phyloP scores from a whole-genome alignment of 2,329 filamentous ascomycete species.

The Acephala macrosclerotiorum region DNA sequence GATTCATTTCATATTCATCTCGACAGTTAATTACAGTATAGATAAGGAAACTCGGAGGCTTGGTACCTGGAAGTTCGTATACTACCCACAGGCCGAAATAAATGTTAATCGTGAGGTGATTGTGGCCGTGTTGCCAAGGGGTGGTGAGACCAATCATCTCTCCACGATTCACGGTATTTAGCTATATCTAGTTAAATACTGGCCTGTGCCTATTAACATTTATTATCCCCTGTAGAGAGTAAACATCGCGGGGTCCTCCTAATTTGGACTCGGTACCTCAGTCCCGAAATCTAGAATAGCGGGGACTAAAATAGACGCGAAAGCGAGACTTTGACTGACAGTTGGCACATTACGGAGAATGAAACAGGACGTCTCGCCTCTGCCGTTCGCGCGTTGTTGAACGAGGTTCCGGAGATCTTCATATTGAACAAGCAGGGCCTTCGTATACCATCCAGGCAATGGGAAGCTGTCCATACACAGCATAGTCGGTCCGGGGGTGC shows the following conservation, averaged over 20 bases:
- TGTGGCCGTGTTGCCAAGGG: too few relatives aligned
- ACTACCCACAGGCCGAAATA: too few relatives aligned
- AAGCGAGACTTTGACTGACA: neutral
- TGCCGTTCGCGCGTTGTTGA: neutral
- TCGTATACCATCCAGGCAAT: neutral
- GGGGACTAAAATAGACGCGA: neutral
- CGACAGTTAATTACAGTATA: neutral
- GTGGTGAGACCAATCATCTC: too few relatives aligned
- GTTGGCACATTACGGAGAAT: neutral
- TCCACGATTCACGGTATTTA: too few relatives aligned
- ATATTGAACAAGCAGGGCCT: neutral
- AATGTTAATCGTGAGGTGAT: too few relatives aligned
- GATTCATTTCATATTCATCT: too few relatives aligned
- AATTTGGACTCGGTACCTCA: slow-evolving; percentile 3
- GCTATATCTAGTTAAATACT: too few relatives aligned
- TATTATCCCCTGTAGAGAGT: too few relatives aligned
- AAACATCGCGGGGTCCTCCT: neutral
- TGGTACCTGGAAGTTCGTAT: neutral
- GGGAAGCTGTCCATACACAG: neutral
- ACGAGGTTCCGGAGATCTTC: neutral
- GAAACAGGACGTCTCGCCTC: slow-evolving; percentile 1
- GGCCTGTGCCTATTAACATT: too few relatives aligned
- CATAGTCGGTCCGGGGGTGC: neutral
- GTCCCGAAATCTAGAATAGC: neutral
- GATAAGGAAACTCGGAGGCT: neutral